phyloP scores from a whole-genome alignment of 1,139 yeast genomes.

The Blastobotrys proliferans region DNA sequence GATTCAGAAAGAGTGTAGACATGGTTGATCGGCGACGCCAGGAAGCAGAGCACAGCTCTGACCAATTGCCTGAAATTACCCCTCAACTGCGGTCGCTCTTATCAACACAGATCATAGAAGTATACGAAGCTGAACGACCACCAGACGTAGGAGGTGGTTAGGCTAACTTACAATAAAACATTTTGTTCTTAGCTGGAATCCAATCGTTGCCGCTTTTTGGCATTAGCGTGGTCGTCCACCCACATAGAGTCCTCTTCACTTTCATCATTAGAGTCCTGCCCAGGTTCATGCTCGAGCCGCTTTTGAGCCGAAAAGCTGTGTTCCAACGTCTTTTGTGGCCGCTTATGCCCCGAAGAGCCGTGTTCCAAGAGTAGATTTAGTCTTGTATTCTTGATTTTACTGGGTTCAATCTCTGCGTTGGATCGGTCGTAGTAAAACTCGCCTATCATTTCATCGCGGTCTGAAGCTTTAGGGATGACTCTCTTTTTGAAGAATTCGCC shows the following conservation, averaged over 20 bases:
- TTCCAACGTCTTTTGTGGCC: not conserved
- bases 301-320: not conserved
- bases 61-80: conserved; percentile 37
- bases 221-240: not conserved
- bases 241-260: conserved; percentile 1
- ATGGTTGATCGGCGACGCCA: conserved; percentile 52
- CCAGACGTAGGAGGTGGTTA: conserved; percentile 39
- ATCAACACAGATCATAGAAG: conserved; percentile 56
- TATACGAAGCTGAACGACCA: conserved; percentile 51
- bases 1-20: conserved; percentile 74
- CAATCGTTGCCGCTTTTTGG: not conserved
- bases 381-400: not conserved
- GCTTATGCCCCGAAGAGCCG: no score
- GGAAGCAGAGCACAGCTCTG: conserved; percentile 6
- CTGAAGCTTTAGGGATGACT: conserved; percentile 1
- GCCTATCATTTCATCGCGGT: not conserved
- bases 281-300: no score
- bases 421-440: conserved; percentile 1
- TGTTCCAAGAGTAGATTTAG: not conserved
- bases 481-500: not conserved
- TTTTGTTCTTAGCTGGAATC: not conserved
- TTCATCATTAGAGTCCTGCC: not conserved
- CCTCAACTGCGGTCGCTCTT: conserved; percentile 58
- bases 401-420: not conserved
- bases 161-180: conserved; percentile 1